Evolutionary conservation across 2,329 filamentous ascomycete species (phyloP).

Genomic region (Talaromyces atroroseus): DNA sequence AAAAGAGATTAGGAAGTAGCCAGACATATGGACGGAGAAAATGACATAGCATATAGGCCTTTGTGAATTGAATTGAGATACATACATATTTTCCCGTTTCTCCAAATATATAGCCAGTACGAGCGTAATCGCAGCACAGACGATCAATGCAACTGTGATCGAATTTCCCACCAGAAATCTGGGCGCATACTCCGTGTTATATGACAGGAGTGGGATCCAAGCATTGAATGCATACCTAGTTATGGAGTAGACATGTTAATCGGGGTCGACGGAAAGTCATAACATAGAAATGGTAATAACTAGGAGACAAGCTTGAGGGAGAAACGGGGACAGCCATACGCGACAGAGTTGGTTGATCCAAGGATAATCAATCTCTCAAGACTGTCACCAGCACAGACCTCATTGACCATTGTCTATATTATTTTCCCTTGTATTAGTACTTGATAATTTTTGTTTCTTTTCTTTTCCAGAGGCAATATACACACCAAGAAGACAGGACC

Average conservation of each 20-base stretch:
- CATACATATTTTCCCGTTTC: background rate
- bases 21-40: no score
- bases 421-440: background rate
- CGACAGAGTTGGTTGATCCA: conserved; percentile 9
- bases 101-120: conserved; percentile 4
- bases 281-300: background rate
- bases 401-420: conserved; percentile 9
- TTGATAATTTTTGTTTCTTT: no score
- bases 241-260: background rate
- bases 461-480: background rate
- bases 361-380: conserved; percentile 10
- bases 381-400: conserved; percentile 9
- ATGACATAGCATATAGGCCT: no score
- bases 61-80: background rate
- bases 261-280: background rate
- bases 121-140: conserved; percentile 6
- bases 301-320: background rate
- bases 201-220: conserved; percentile 8
- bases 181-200: conserved; percentile 7
- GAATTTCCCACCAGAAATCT: conserved; percentile 10
- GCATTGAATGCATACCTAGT: conserved; percentile 11
- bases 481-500: conserved; percentile 8
- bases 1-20: background rate
- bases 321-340: background rate
- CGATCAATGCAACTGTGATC: conserved; percentile 8